Conservation (phyloP, 108 stramenopile species). For the Skeletonema costatum region DNA sequence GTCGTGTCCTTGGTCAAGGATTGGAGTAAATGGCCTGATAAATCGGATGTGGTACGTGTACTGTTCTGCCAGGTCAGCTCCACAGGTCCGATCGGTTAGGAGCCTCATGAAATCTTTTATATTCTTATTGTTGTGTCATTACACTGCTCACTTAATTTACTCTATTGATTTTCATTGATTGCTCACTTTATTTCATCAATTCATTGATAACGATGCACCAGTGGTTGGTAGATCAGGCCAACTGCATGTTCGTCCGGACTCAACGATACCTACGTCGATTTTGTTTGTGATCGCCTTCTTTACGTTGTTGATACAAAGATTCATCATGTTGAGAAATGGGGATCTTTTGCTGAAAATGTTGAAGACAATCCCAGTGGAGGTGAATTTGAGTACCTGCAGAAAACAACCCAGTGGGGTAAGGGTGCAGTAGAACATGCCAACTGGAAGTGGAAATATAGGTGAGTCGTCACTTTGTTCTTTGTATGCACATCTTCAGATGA, state of each 20-base stretch:
- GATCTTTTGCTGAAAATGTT: background rate
- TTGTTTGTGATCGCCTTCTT: background rate
- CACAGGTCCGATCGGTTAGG: conserved; percentile 28
- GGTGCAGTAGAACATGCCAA: background rate
- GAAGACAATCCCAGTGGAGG: background rate
- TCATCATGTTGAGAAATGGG: conserved; percentile 5
- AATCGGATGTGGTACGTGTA: conserved; percentile 30
- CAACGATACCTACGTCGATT: conserved; percentile 10
- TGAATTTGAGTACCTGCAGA: background rate
- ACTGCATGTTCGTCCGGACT: conserved; percentile 16
- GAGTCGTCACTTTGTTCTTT: background rate
- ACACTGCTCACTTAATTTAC: background rate
- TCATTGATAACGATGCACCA: background rate
- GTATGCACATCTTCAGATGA: background rate
- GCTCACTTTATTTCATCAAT: background rate
- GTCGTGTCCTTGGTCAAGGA: conserved; percentile 21
- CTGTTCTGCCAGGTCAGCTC: conserved; percentile 22
- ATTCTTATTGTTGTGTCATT: background rate
- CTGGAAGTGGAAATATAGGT: conserved; percentile 12
- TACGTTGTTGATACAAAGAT: conserved; percentile 22
- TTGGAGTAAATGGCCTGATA: background rate
- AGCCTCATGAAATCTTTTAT: background rate
- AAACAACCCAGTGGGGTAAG: conserved; percentile 6
- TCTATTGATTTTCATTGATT: background rate
- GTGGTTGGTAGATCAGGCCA: conserved; percentile 22